Percentiles rank a stretch among this genome's conserved stretches.
phyloP scores from a whole-genome alignment of 306 rosid species.

The Amphicarpaea edgeworthii region DNA sequence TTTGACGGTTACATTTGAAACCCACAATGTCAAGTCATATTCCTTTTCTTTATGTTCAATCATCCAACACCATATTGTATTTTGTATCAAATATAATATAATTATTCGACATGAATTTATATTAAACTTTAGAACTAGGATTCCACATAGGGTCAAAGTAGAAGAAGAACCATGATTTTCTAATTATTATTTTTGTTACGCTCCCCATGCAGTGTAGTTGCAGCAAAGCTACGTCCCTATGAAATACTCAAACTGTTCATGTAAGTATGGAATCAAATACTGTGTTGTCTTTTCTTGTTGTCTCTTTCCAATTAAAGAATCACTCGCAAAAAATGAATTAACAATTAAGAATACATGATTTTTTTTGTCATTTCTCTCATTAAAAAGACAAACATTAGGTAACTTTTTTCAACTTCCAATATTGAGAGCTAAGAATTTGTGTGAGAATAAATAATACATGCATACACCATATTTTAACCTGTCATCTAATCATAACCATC shows the following conservation, averaged over 20 bases:
- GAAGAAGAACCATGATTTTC: background rate
- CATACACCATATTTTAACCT: background rate
- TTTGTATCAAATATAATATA: background rate
- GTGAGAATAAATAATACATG: background rate
- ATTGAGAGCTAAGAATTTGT: background rate
- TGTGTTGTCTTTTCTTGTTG: background rate
- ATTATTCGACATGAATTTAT: background rate
- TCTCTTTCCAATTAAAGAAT: background rate
- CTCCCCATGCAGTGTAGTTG: background rate
- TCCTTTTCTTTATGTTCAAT: constrained; percentile 7
- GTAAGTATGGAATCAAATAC: background rate
- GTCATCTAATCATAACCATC: background rate
- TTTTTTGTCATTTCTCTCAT: background rate
- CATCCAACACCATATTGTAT: constrained; percentile 2
- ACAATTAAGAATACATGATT: background rate
- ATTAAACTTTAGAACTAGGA: background rate
- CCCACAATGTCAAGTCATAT: background rate
- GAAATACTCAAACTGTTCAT: background rate
- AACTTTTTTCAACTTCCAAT: background rate
- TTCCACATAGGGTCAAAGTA: background rate
- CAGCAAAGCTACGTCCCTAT: background rate
- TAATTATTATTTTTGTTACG: background rate
- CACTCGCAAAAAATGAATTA: background rate
- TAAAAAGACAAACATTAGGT: background rate
- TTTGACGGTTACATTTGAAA: constrained; percentile 11